A percentile compares a stretch with the other conserved stretches of the same genome.
Conservation (phyloP, 2,329 filamentous ascomycete genomes). For the Ascocoryne sarcoides region DNA sequence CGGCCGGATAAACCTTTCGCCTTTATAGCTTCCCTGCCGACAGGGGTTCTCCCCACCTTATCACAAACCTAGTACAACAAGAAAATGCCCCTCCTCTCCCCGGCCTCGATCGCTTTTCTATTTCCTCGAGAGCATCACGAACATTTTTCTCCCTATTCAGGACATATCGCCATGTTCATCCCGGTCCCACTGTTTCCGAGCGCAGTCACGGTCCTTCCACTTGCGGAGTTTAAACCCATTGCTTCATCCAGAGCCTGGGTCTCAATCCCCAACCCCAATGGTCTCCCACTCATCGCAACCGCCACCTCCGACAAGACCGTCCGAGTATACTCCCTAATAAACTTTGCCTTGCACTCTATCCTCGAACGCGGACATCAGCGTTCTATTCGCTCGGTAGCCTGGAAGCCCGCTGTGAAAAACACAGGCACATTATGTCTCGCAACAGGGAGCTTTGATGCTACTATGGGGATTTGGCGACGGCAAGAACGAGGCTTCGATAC, state of each 20-base stretch:
- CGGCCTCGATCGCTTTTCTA: too few relatives aligned
- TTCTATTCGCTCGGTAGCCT: constrained; percentile 75
- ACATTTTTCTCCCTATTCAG: too few relatives aligned
- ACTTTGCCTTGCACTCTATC: constrained; percentile 68
- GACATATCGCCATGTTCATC: too few relatives aligned
- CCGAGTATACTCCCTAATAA: constrained; percentile 79
- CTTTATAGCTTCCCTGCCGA: too few relatives aligned
- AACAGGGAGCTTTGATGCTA: constrained; percentile 89
- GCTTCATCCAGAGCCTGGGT: constrained; percentile 73
- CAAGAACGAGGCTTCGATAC: constrained; percentile 30
- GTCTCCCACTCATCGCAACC: constrained; percentile 77
- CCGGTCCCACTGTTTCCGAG: too few relatives aligned
- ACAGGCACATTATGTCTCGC: constrained; percentile 63
- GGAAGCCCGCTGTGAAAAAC: constrained; percentile 65
- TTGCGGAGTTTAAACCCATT: constrained; percentile 35
- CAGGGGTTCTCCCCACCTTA: too few relatives aligned
- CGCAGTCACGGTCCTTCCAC: constrained; percentile 8
- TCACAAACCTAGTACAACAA: too few relatives aligned
- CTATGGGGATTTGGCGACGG: constrained; percentile 74
- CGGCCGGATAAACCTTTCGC: too few relatives aligned
- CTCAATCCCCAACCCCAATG: constrained; percentile 71
- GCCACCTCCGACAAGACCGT: constrained; percentile 79
- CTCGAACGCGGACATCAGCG: constrained; percentile 85
- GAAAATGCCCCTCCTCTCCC: too few relatives aligned
- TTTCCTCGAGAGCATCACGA: too few relatives aligned